Evolutionary conservation across 225 moss, liverwort and hornwort species (phyloP).

Genomic region (Bryum argenteum): DNA sequence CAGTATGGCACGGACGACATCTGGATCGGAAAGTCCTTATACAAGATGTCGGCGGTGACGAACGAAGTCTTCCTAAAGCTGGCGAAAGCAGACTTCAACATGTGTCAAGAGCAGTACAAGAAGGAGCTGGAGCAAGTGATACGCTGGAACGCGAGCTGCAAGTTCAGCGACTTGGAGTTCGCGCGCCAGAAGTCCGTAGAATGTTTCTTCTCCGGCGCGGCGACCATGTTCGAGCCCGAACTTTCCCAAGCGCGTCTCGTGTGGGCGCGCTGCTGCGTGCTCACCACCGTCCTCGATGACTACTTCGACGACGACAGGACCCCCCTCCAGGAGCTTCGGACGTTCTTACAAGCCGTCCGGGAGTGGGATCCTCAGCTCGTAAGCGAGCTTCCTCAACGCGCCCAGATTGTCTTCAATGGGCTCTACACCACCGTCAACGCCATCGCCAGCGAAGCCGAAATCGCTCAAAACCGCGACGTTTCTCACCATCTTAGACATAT

Average conservation of each 20-base stretch:
- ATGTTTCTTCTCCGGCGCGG: conserved; percentile 52
- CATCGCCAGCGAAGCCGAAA: conserved; percentile 45
- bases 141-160: conserved; percentile 61
- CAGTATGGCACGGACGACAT: conserved; percentile 53
- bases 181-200: conserved; percentile 50
- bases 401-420: conserved; percentile 49
- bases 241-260: conserved; percentile 46
- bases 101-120: conserved; percentile 57
- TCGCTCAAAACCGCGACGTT: conserved; percentile 62
- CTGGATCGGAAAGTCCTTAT: conserved; percentile 60
- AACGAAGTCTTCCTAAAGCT: conserved; percentile 55
- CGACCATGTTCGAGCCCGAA: conserved; percentile 53
- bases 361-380: conserved; percentile 37
- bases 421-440: conserved; percentile 52
- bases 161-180: conserved; percentile 49
- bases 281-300: conserved; percentile 60
- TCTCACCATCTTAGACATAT: conserved; percentile 47
- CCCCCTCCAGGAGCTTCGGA: conserved; percentile 28
- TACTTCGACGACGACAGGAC: conserved; percentile 49
- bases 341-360: conserved; percentile 39
- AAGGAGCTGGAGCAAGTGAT: conserved; percentile 53
- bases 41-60: conserved; percentile 56
- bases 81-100: conserved; percentile 67
- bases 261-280: conserved; percentile 49
- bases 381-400: conserved; percentile 36